A percentile compares a stretch with the other conserved stretches of the same genome.
phyloP scores from a whole-genome alignment of 192 early-diverging fungal genomes.

The Entophlyctis helioformis region DNA sequence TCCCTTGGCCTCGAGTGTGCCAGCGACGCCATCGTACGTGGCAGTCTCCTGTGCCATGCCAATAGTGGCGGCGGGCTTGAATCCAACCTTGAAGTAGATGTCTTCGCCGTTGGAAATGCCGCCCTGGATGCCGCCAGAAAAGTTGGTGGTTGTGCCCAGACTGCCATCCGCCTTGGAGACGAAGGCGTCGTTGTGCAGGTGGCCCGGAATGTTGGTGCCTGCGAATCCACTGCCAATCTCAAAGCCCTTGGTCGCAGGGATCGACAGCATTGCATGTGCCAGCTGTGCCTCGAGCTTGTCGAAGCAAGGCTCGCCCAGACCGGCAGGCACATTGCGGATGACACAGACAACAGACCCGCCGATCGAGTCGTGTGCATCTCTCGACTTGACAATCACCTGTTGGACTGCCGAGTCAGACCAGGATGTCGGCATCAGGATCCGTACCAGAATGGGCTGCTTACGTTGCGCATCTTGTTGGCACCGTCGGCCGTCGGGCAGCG shows the following conservation, averaged over 20 bases:
- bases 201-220: slow-evolving; percentile 77
- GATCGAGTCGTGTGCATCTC: slow-evolving; percentile 78
- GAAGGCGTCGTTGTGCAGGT: slow-evolving; percentile 91
- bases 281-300: slow-evolving; percentile 94
- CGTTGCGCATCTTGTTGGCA: slow-evolving; percentile 71
- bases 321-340: slow-evolving; percentile 80
- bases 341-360: slow-evolving; percentile 94
- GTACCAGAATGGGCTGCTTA: slow-evolving; percentile 16
- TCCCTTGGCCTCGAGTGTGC: slow-evolving; percentile 80
- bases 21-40: slow-evolving; percentile 69
- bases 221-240: slow-evolving; percentile 90
- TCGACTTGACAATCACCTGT: slow-evolving; percentile 66
- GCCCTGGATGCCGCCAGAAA: slow-evolving; percentile 88
- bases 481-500: slow-evolving; percentile 74
- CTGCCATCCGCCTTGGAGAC: slow-evolving; percentile 41
- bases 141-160: slow-evolving; percentile 85
- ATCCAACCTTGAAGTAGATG: slow-evolving; percentile 95
- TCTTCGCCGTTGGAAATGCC: slow-evolving; percentile 94
- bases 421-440: too few relatives aligned
- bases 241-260: slow-evolving; percentile 97
- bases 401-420: neutral
- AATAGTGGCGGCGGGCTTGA: slow-evolving; percentile 96
- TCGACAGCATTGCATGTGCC: slow-evolving; percentile 97
- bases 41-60: slow-evolving; percentile 80
- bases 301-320: slow-evolving; percentile 95